phyloP scores from a whole-genome alignment of 768 basidiomycete genomes.

The Psilocybe tampanensis region DNA sequence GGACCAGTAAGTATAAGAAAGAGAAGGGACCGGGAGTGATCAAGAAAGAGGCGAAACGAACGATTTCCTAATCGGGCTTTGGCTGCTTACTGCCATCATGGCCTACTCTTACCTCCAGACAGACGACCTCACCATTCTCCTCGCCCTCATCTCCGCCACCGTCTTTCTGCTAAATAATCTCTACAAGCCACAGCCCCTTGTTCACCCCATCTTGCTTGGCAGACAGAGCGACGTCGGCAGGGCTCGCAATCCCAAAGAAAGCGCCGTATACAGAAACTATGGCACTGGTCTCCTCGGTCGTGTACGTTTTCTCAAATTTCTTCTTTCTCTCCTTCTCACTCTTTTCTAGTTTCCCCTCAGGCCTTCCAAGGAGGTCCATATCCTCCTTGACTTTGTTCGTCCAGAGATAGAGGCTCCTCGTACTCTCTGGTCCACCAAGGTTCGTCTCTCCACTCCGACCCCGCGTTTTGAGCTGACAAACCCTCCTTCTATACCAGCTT shows the following conservation, averaged over 20 bases:
- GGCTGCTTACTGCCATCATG: conserved; percentile 5
- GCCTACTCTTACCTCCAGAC: conserved; percentile 59
- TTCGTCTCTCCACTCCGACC: conserved; percentile 28
- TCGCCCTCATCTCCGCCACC: conserved; percentile 74
- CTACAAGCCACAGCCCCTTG: conserved; percentile 81
- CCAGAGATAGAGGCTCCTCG: conserved; percentile 66
- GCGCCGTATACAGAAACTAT: conserved; percentile 90
- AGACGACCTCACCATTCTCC: conserved; percentile 78
- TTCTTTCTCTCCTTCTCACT: conserved; percentile 13
- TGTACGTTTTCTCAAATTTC: conserved; percentile 51
- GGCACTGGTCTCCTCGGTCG: conserved; percentile 81
- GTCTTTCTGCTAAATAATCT: conserved; percentile 77
- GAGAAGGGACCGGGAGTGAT: background rate
- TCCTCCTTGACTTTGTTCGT: conserved; percentile 67
- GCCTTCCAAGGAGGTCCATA: conserved; percentile 71
- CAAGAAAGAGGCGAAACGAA: background rate
- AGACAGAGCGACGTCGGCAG: conserved; percentile 88
- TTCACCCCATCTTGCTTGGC: conserved; percentile 92
- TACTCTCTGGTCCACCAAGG: conserved; percentile 81
- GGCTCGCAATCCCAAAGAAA: conserved; percentile 80
- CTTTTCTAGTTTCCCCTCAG: conserved; percentile 65
- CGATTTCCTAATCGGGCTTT: background rate
- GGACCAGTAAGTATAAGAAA: background rate
- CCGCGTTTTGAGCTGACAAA: background rate
- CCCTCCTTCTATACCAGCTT: conserved; percentile 50